These are phyloP conservation scores for Penicillium argentinense DNA, from an alignment of 495 filamentous ascomycete species.

Conservation along the genomic window DNA sequence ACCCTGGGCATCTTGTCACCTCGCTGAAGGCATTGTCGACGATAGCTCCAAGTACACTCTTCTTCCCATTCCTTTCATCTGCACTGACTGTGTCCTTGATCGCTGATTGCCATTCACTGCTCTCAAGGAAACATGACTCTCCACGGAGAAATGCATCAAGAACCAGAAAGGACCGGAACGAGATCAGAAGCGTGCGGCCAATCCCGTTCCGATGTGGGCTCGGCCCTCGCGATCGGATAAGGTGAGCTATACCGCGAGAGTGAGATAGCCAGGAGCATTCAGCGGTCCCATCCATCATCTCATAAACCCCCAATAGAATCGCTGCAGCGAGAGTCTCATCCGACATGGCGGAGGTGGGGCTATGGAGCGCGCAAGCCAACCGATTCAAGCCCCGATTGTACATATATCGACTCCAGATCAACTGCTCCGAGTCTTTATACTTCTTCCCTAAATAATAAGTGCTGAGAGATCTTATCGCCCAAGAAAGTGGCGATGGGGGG, in stretches of 20 bases:
- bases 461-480: too few relatives aligned
- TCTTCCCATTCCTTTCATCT: constrained; percentile 2
- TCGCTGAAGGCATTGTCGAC: background rate
- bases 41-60: too few relatives aligned
- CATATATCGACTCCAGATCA: too few relatives aligned
- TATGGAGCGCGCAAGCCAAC: too few relatives aligned
- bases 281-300: constrained; percentile 24
- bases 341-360: background rate
- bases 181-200: constrained; percentile 21
- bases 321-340: constrained; percentile 21
- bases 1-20: background rate
- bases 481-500: too few relatives aligned
- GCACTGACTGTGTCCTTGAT: constrained; percentile 9
- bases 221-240: constrained; percentile 27
- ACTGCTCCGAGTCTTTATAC: too few relatives aligned
- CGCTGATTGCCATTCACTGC: constrained; percentile 23
- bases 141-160: constrained; percentile 19
- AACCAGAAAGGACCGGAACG: constrained; percentile 26
- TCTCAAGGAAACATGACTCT: constrained; percentile 23
- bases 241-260: constrained; percentile 25
- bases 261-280: constrained; percentile 29
- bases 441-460: too few relatives aligned
- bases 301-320: constrained; percentile 28
- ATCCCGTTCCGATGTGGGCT: constrained; percentile 23
- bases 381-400: too few relatives aligned